Percentiles rank a stretch among this genome's conserved stretches.
phyloP scores from a whole-genome alignment of 2,329 filamentous ascomycete species.

The Xylaria sp. region DNA sequence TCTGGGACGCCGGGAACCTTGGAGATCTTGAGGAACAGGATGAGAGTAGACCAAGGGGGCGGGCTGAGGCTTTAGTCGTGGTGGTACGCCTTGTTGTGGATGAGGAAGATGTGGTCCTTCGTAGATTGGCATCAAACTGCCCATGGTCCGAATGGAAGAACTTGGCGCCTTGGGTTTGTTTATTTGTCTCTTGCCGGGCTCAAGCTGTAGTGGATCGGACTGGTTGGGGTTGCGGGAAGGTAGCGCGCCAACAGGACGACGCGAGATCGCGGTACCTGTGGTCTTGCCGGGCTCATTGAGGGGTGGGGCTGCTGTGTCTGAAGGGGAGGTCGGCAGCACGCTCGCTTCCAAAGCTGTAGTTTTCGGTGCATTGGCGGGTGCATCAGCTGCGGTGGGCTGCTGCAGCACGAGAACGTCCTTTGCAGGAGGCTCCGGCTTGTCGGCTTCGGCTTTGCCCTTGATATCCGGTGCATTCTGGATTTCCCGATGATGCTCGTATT shows the following conservation, averaged over 20 bases:
- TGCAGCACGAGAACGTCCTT: conserved; percentile 26
- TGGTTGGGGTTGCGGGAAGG: conserved; percentile 29
- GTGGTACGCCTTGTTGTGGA: conserved; percentile 22
- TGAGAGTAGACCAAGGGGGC: conserved; percentile 6
- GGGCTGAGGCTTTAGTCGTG: background rate
- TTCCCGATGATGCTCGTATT: conserved; percentile 17
- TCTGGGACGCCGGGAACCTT: background rate
- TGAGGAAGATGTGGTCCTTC: conserved; percentile 31
- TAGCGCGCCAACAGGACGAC: conserved; percentile 39
- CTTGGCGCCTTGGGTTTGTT: conserved; percentile 31
- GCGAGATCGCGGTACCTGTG: conserved; percentile 38
- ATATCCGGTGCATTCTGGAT: background rate
- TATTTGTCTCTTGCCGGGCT: conserved; percentile 26
- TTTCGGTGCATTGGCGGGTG: conserved; percentile 7
- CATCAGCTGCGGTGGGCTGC: conserved; percentile 10
- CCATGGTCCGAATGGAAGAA: conserved; percentile 15
- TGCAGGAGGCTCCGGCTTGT: conserved; percentile 30
- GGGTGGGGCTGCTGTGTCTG: conserved; percentile 28
- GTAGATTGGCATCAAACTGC: conserved; percentile 31
- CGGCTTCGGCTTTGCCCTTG: conserved; percentile 8
- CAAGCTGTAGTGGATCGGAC: conserved; percentile 30
- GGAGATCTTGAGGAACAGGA: background rate
- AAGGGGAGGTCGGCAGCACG: conserved; percentile 1
- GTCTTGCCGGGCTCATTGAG: conserved; percentile 38
- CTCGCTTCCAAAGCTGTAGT: conserved; percentile 15